Evolutionary conservation across 2,329 filamentous ascomycete genomes (phyloP), one percentile per base, ranked within the genome.

Genomic region (Pyricularia grisea): DNA sequence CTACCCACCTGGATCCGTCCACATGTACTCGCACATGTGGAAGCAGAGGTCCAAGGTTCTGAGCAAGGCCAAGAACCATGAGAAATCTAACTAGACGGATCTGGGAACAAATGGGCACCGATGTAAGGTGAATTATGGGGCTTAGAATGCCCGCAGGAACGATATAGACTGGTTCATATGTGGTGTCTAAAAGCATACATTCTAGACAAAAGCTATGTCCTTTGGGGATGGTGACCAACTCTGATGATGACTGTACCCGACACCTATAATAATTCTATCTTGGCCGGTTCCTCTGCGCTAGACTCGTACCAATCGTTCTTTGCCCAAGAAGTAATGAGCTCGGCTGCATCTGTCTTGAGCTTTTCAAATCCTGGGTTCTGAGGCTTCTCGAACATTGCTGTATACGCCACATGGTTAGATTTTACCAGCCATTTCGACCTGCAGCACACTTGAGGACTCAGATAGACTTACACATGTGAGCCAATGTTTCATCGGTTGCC

Each of bases 1-100:
- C 36, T 75, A 75, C 70, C 69, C 74, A 63, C 73, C 71, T 71
- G 90, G 92, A 82, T 76, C 92, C 4, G 97, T 95, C 75, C 86
- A 96, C 69, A 81, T 98, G 70, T 98, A 95, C 77, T 93, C 92
- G 27, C 92, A 99, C 80, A 98, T 99, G 95, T 92, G 98, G 84
- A 84, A 85, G 71, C 95, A 99, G 85, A 85, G 94, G 74, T 85
- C 87, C 73, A 97, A 93, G 85, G 87, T 94, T 68, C 82, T 93
- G 82, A 84, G 60, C 86, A 87, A 85, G 79, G 74, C 77, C 31
- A 75, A 82, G 72, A 76, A 80, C 66, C 74, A 75, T 65, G 83
- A 85, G 76, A 80, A 80, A 70, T 74, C 74, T 12, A 77, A 81
- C 73, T 83, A 72, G 69, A 74, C 71, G 23, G 23, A 61, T 28